Evolutionary conservation across 2,329 filamentous ascomycete genomes (phyloP), one percentile per base, ranked within the genome.

Genomic region (Emergomyces orientalis): DNA sequence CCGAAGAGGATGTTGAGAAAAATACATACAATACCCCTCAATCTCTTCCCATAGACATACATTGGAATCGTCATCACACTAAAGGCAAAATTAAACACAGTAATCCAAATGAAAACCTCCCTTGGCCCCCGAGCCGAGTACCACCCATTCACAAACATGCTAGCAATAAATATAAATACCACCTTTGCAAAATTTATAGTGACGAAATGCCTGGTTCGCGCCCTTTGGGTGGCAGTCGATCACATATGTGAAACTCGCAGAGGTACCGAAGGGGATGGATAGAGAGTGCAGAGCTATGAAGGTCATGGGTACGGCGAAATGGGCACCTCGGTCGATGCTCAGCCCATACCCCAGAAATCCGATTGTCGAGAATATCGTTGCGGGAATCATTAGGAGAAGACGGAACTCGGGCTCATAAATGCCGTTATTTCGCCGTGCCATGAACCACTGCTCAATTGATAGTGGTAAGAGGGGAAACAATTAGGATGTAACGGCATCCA

Each of bases 301-400:
- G 7, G 71, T 60, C 7, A 77, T 63, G 1, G 72, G 72, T 62
- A 68, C 71, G 11, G 60, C 67, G 2, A 75, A 57, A 0, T 70
- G 69, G 19, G 67, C 66, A 0, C 70, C 69, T 6, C 68, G 66
- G 2, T 73, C 70, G 0, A 72, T 72, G 6, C 71, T 74, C 62
- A 76, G 71, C 27, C 71, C 77, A 55, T 78, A 79, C 9, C 77
- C 76, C 0, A 78, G 66, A 62, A 78, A 78, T 0, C 76, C 77
- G 1, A 73, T 69, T 0, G 76, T 75, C 0, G 69, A 70, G 13
- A 74, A 64, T 6, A 68, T 59, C 1, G 70, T 69, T 37, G 71
- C 71, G 13, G 72, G 68, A 51, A 60, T 52, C 59, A 60, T 60
- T 7, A 60, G 32, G 13, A 60, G 74, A 63, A 77, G 66, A 54